These are phyloP conservation scores for Ciborinia camelliae DNA, from an alignment of 2,329 filamentous ascomycete genomes.

Conservation along the genomic window DNA sequence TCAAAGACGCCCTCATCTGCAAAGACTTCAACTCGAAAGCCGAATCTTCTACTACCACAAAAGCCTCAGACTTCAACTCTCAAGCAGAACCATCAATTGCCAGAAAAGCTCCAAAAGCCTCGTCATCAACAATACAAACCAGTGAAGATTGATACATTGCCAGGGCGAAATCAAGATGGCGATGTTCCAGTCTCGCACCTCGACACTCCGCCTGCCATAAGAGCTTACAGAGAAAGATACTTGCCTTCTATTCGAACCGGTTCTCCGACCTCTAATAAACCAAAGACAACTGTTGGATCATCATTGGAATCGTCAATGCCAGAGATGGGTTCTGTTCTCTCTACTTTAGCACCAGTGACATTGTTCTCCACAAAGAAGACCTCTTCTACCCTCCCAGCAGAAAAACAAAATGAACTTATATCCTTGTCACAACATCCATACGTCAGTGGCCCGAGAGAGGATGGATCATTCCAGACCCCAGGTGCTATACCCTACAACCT, in stretches of 20 bases:
- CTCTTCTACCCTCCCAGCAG: no score
- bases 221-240: constrained; percentile 5
- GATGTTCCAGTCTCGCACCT: neutral
- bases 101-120: neutral
- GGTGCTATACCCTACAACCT: constrained; percentile 9
- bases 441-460: neutral
- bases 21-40: neutral
- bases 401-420: neutral
- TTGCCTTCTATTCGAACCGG: neutral
- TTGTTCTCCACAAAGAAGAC: neutral
- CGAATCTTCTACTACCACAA: no score
- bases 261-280: neutral
- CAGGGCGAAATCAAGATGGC: neutral
- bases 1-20: no score
- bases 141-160: neutral
- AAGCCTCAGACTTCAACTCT: neutral
- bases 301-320: neutral
- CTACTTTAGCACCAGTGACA: neutral
- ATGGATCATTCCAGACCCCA: neutral
- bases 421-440: neutral
- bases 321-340: neutral
- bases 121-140: neutral
- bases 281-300: neutral
- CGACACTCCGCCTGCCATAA: neutral
- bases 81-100: neutral